Base-by-base conservation (phyloP, 2,329 filamentous ascomycete species). In the Torrubiellomyces zombiae region DNA sequence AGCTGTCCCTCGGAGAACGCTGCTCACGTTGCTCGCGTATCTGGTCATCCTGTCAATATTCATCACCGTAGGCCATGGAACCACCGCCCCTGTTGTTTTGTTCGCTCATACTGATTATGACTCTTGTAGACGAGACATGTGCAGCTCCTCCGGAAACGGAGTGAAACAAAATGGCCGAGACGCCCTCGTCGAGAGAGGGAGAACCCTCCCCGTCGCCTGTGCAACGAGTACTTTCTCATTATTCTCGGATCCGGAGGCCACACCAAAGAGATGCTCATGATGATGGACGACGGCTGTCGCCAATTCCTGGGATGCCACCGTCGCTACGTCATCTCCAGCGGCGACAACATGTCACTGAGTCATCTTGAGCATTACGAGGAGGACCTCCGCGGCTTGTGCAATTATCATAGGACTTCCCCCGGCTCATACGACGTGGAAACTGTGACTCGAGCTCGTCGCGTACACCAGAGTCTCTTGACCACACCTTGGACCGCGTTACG, bases 201-300 rank as follows among this genome's bases (percentile, higher is more conserved):
- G 17, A 20, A 11, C n/a, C 7, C 11, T 10, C 18, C 18, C n/a
- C 7, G 7, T 4, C 6, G 14, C n/a, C 21, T 7, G 10, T 20
- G 19, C 9, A 14, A 21, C 4, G 51, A 53, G 14, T 66, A 85
- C 47, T 58, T 83, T 27, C 58, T 92, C 16, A 67, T 92, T 34
- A 74, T 95, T 14, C 75, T 95, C 14, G 89, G 89, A 26, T 91
- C 80, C 3, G 89, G 89, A 16, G 89, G 89, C 1, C 89, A 98
- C 52, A 94, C 89, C 1, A 75, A 82, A 23, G 89, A 98, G 51
- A 92, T 98, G 78, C 62, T 93, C 33, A 72, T 76, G 42, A 78
- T 94, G 57, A 68, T 98, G 38, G 57, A 60, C 28, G 56, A 60
- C 37, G 66, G 63, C 36, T 67, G 65, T 42, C 58, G 56, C 29